phyloP scores from a whole-genome alignment of 2,329 filamentous ascomycete genomes.

The Verticillium tricorpus region DNA sequence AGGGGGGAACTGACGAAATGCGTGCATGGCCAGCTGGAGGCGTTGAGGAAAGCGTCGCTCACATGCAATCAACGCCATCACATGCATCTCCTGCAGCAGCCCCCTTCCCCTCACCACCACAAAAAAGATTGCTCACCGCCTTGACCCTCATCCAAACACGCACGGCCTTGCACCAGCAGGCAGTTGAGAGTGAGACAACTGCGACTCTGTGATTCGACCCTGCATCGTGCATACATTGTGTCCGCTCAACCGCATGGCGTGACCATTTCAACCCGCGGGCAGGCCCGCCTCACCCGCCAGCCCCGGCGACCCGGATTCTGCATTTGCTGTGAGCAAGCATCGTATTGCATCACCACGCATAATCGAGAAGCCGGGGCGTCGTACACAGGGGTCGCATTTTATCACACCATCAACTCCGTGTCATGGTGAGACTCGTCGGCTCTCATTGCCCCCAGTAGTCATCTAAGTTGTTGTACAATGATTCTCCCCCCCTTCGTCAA shows the following conservation, averaged over 20 bases:
- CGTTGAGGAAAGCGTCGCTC: background rate
- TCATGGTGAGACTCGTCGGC: background rate
- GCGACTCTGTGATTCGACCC: conserved; percentile 6
- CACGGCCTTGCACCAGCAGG: background rate
- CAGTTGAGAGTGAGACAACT: background rate
- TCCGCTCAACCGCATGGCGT: background rate
- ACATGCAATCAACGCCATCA: background rate
- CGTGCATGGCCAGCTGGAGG: background rate
- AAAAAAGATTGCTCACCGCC: background rate
- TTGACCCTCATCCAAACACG: background rate
- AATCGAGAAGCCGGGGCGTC: background rate
- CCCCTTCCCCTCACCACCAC: background rate
- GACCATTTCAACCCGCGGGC: background rate
- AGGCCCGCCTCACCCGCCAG: background rate
- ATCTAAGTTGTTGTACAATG: background rate
- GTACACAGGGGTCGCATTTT: background rate
- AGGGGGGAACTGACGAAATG: background rate
- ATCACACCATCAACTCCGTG: background rate
- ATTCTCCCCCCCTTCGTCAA: background rate
- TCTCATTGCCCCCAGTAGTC: background rate
- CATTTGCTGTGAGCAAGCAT: background rate
- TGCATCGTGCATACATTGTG: conserved; percentile 8
- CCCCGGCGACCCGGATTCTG: background rate
- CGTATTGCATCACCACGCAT: background rate
- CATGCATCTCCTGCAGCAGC: background rate